Evolutionary conservation across 352 stramenopile species (phyloP).

Genomic region (Globisporangium orthogonon): DNA sequence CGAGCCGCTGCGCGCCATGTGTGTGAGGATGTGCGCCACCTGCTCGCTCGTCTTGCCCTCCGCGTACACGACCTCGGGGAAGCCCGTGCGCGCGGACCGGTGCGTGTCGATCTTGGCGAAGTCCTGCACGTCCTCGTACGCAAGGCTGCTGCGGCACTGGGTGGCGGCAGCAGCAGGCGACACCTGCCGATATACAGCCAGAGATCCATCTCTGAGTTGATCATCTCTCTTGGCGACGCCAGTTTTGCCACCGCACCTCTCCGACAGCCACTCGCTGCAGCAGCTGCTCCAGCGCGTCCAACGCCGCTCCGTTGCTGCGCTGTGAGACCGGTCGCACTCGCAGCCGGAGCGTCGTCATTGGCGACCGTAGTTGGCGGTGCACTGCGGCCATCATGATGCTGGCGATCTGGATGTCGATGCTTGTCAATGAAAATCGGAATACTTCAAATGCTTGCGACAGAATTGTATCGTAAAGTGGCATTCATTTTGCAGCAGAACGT

Average conservation of each 20-base stretch:
- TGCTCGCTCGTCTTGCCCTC: conserved; percentile 91
- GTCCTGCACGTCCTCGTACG: conserved; percentile 47
- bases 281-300: conserved; percentile 17
- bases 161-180: conserved; percentile 17
- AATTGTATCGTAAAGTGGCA: neutral
- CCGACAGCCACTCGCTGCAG: conserved; percentile 52
- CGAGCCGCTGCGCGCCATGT: conserved; percentile 62
- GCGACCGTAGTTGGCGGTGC: neutral
- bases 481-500: neutral
- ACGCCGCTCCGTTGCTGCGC: neutral
- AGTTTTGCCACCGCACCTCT: conserved; percentile 19
- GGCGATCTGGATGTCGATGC: neutral
- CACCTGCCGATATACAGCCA: conserved; percentile 10
- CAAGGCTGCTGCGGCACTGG: conserved; percentile 21
- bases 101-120: conserved; percentile 89
- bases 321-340: neutral
- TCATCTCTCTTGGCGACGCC: neutral
- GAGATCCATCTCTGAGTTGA: neutral
- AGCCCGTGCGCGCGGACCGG: conserved; percentile 84
- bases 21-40: conserved; percentile 86
- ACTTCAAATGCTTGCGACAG: neutral
- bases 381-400: neutral
- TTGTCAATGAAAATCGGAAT: neutral
- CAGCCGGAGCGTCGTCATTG: neutral
- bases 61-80: conserved; percentile 94